Evolutionary conservation across 805 yeast species (phyloP).

Genomic region (Candida oleophila): DNA sequence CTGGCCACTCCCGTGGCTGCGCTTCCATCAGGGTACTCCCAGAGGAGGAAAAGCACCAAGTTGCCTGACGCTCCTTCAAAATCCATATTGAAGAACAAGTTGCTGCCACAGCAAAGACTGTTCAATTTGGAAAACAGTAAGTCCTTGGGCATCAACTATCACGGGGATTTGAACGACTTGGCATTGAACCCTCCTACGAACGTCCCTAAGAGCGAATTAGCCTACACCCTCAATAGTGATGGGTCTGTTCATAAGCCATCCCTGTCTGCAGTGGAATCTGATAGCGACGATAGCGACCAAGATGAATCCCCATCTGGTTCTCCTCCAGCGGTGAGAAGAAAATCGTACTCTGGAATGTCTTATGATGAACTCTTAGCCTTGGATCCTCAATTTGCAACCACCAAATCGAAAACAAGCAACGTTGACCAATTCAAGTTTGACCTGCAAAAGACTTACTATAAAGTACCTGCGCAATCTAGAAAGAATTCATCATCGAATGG

Average conservation of each 20-base stretch:
- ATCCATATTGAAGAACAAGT: conserved; percentile 39
- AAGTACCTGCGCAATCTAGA: conserved; percentile 14
- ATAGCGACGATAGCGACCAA: conserved; percentile 3
- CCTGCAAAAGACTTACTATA: conserved; percentile 31
- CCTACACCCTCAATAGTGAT: conserved; percentile 1
- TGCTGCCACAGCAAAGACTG: conserved; percentile 25
- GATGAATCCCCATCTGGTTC: background rate
- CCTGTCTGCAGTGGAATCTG: conserved; percentile 4
- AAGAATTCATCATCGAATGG: conserved; percentile 10
- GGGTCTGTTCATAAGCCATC: background rate
- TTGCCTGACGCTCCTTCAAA: conserved; percentile 33
- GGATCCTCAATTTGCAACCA: conserved; percentile 48
- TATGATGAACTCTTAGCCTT: conserved; percentile 53
- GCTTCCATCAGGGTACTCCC: background rate
- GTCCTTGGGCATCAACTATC: conserved; percentile 15
- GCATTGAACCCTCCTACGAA: conserved; percentile 10
- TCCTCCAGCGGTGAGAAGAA: conserved; percentile 25
- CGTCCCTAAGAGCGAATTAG: conserved; percentile 6
- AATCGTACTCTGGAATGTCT: conserved; percentile 51
- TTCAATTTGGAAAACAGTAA: conserved; percentile 14
- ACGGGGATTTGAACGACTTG: conserved; percentile 17
- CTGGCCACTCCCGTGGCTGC: conserved; percentile 1
- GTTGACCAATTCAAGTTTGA: conserved; percentile 47
- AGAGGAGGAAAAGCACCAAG: conserved; percentile 10
- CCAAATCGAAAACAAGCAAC: conserved; percentile 36